Evolutionary conservation across 108 stramenopile species (phyloP).

Genomic region (Cyclotella kingstonii): DNA sequence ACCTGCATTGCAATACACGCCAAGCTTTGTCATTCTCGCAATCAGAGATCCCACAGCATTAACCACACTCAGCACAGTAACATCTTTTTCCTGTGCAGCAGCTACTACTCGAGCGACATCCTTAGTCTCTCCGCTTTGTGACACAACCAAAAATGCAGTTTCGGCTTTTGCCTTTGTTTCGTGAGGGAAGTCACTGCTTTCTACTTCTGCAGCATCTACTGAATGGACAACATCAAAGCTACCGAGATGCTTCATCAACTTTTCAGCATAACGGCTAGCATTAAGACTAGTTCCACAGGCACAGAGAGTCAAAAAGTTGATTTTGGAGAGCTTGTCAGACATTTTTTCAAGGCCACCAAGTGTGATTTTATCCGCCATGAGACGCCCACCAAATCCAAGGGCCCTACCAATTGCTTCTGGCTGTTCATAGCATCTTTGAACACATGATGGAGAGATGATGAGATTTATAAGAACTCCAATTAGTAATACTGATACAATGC

Average conservation of each 20-base stretch:
- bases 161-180: slow-evolving; percentile 38
- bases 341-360: slow-evolving; percentile 90
- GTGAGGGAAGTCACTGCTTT: slow-evolving; percentile 81
- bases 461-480: background rate
- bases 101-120: slow-evolving; percentile 92
- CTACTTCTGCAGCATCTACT: slow-evolving; percentile 93
- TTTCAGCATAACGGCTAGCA: slow-evolving; percentile 94
- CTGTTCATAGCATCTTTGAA: slow-evolving; percentile 47
- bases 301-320: slow-evolving; percentile 84
- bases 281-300: slow-evolving; percentile 97
- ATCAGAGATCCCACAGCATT: slow-evolving; percentile 98
- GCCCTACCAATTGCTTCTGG: slow-evolving; percentile 81
- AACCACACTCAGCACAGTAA: slow-evolving; percentile 91
- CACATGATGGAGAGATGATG: background rate
- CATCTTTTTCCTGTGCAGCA: slow-evolving; percentile 79
- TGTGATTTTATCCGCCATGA: slow-evolving; percentile 62
- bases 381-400: slow-evolving; percentile 86
- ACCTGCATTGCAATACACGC: slow-evolving; percentile 99
- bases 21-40: slow-evolving; percentile 94
- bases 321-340: slow-evolving; percentile 58
- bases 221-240: slow-evolving; percentile 86
- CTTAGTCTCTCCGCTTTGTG: slow-evolving; percentile 98
- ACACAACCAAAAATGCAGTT: slow-evolving; percentile 90
- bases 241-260: slow-evolving; percentile 96
- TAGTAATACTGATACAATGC: background rate